These are phyloP conservation scores for Naganishia randhawae DNA, from an alignment of 768 basidiomycete species.

Conservation along the genomic window DNA sequence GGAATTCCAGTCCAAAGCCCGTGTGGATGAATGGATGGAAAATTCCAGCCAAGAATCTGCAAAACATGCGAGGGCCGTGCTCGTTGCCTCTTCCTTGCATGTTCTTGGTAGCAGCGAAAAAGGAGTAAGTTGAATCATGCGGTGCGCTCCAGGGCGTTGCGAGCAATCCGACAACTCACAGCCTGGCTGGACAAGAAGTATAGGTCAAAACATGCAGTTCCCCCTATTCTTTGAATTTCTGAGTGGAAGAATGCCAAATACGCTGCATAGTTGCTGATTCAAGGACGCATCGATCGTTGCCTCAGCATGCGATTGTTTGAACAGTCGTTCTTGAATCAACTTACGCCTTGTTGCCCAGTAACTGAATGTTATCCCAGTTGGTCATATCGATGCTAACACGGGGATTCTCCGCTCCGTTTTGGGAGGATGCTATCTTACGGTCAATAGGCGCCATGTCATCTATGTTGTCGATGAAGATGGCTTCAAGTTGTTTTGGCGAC, in stretches of 20 bases:
- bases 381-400: slow-evolving; percentile 30
- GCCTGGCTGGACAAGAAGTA: slow-evolving; percentile 40
- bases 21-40: slow-evolving; percentile 42
- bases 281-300: background rate
- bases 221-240: slow-evolving; percentile 34
- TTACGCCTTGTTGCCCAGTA: slow-evolving; percentile 36
- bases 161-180: slow-evolving; percentile 22
- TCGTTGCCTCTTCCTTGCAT: slow-evolving; percentile 17
- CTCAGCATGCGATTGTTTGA: background rate
- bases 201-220: slow-evolving; percentile 32
- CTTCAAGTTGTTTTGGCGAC: slow-evolving; percentile 32
- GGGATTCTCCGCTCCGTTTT: slow-evolving; percentile 27
- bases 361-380: slow-evolving; percentile 37
- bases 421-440: background rate
- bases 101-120: background rate
- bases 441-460: slow-evolving; percentile 32
- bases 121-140: background rate
- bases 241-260: slow-evolving; percentile 41
- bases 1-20: slow-evolving; percentile 43
- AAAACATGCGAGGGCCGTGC: slow-evolving; percentile 34
- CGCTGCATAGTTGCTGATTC: slow-evolving; percentile 33
- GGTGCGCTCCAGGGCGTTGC: background rate
- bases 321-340: no score
- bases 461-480: slow-evolving; percentile 33
- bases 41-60: slow-evolving; percentile 35